A percentile compares a stretch with the other conserved stretches of the same genome.
Evolutionary conservation across 2,329 filamentous ascomycete species (phyloP).

Genomic region (Colletotrichum noveboracense): DNA sequence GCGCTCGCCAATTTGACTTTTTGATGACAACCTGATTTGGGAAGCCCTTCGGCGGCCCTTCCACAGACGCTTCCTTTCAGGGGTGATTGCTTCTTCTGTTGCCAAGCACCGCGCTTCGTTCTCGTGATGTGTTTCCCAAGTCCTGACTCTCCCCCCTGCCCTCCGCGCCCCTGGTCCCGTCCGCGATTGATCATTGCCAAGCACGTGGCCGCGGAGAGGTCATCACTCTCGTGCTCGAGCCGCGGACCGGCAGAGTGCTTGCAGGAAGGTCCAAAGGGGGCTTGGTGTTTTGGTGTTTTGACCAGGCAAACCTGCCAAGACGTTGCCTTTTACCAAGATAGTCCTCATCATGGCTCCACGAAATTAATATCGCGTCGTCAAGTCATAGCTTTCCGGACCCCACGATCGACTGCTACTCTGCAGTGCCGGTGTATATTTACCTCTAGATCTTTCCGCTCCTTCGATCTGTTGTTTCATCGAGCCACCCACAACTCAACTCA

Average conservation of each 20-base stretch:
- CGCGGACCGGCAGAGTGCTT: background rate
- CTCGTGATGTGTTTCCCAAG: slow-evolving; percentile 6
- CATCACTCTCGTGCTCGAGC: background rate
- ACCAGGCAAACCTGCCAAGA: slow-evolving; percentile 11
- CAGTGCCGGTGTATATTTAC: slow-evolving; percentile 10
- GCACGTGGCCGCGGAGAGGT: background rate
- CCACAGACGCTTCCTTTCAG: background rate
- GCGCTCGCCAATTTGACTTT: slow-evolving; percentile 2
- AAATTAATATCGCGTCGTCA: slow-evolving; percentile 6
- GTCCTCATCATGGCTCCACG: background rate
- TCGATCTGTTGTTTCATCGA: background rate
- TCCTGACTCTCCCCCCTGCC: background rate
- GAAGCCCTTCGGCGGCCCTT: background rate
- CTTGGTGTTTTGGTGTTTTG: background rate
- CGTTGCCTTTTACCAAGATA: background rate
- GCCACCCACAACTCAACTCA: background rate
- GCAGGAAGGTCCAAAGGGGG: background rate
- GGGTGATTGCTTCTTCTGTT: background rate
- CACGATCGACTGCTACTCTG: background rate
- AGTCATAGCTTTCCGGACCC: background rate
- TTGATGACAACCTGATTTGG: background rate
- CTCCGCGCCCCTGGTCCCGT: background rate
- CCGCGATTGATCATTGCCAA: slow-evolving; percentile 6
- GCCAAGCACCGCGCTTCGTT: background rate
- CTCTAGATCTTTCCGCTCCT: slow-evolving; percentile 1